Evolutionary conservation across 495 filamentous ascomycete genomes (phyloP).

Genomic region (Xanthoparmelia taractica): DNA sequence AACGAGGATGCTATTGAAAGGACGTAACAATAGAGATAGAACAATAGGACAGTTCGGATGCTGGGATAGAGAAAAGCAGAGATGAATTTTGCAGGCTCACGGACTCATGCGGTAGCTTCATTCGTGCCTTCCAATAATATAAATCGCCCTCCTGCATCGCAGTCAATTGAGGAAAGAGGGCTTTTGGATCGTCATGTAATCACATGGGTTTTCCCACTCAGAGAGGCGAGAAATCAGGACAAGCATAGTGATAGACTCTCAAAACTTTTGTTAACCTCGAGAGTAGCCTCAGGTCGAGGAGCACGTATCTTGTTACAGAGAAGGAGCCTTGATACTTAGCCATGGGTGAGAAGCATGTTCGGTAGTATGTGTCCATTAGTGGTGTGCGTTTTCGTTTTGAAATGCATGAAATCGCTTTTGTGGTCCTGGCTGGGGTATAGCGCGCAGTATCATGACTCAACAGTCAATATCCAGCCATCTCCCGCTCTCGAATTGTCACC

Average conservation of each 20-base stretch:
- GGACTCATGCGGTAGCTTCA: neutral
- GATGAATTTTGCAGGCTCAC: neutral
- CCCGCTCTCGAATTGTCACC: conserved; percentile 40
- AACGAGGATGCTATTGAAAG: neutral
- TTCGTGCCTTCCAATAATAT: conserved; percentile 1
- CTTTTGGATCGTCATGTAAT: neutral
- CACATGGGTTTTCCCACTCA: too few species aligned
- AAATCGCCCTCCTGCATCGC: neutral
- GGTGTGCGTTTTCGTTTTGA: neutral
- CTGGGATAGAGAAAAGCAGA: neutral
- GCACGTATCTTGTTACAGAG: neutral
- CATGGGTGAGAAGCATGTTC: too few species aligned
- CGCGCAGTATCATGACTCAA: conserved; percentile 12
- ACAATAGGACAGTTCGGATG: neutral
- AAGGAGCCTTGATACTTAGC: neutral
- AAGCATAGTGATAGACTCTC: too few species aligned
- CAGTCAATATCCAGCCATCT: conserved; percentile 39
- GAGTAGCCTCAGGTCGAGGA: neutral
- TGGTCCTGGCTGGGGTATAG: neutral
- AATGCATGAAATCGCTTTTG: neutral
- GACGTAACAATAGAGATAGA: neutral
- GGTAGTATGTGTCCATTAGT: neutral
- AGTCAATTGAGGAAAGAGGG: neutral
- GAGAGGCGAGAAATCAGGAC: too few species aligned
- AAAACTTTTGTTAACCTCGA: too few species aligned